These are phyloP conservation scores for Colletotrichum lentis DNA, from an alignment of 2,329 filamentous ascomycete genomes.

Conservation along the genomic window DNA sequence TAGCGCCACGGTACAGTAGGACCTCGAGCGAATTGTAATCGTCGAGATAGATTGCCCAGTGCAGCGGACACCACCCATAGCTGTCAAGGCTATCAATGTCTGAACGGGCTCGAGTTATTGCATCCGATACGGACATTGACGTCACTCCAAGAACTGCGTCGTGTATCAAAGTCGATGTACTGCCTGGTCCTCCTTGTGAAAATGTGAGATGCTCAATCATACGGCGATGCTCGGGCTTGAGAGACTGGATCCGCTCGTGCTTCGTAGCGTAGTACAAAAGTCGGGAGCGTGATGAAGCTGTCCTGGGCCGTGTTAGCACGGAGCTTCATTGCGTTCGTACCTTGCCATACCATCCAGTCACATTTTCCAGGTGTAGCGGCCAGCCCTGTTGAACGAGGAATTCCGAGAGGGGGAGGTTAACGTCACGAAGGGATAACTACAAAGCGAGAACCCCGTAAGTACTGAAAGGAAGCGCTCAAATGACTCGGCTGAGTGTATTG, in stretches of 20 bases:
- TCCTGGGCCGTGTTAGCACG: not conserved
- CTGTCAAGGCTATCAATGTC: conserved; percentile 15
- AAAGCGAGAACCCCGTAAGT: not conserved
- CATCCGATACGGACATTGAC: not conserved
- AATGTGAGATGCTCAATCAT: conserved; percentile 12
- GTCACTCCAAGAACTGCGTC: conserved; percentile 5
- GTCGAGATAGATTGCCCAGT: conserved; percentile 16
- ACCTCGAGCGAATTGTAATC: conserved; percentile 8
- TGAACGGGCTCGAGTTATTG: conserved; percentile 9
- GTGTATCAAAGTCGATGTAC: conserved; percentile 17
- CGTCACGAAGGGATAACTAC: conserved; percentile 8
- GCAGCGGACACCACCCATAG: conserved; percentile 16
- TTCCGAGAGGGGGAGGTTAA: not conserved
- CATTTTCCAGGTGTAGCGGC: conserved; percentile 1
- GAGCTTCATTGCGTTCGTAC: too few relatives aligned
- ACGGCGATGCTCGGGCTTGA: conserved; percentile 8
- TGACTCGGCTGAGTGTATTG: too few relatives aligned
- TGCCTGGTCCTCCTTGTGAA: not conserved
- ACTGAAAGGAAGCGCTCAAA: not conserved
- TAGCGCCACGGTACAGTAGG: conserved; percentile 6
- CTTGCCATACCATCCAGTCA: conserved; percentile 7
- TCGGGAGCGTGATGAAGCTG: conserved; percentile 3
- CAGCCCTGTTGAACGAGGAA: conserved; percentile 19
- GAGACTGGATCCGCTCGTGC: conserved; percentile 3
- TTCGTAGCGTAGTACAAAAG: conserved; percentile 17